phyloP scores from a whole-genome alignment of 139 green algal species.

The Cymbomonas tetramitiformis region DNA sequence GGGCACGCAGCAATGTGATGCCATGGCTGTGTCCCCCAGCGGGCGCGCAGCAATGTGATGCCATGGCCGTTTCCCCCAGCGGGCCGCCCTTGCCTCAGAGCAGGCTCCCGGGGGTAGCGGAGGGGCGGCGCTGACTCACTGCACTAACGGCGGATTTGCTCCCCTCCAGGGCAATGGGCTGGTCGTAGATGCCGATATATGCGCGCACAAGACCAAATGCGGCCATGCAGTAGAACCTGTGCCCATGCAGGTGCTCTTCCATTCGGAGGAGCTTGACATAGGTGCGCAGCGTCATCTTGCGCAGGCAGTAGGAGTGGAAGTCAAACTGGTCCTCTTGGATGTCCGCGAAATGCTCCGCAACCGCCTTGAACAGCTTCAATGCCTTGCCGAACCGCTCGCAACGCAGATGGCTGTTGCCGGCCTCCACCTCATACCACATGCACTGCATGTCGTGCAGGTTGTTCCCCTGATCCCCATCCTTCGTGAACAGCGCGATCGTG shows the following conservation, averaged over 20 bases:
- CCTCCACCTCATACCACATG: slow-evolving; percentile 88
- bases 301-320: slow-evolving; percentile 93
- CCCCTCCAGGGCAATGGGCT: no score
- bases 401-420: slow-evolving; percentile 45
- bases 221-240: slow-evolving; percentile 51
- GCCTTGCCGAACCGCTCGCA: slow-evolving; percentile 43
- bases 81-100: no score
- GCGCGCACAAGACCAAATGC: slow-evolving; percentile 47
- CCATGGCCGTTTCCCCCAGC: no score
- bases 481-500: slow-evolving; percentile 70
- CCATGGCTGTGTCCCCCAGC: background rate
- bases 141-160: no score
- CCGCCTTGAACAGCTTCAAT: slow-evolving; percentile 67
- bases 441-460: slow-evolving; percentile 94
- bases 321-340: slow-evolving; percentile 92
- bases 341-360: slow-evolving; percentile 60
- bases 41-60: no score
- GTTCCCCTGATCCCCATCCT: slow-evolving; percentile 57
- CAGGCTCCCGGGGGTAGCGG: no score
- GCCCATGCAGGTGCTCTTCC: slow-evolving; percentile 58
- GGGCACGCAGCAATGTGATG: background rate
- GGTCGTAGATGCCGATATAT: slow-evolving; percentile 59
- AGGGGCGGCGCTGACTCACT: no score
- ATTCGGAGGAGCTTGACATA: slow-evolving; percentile 81
- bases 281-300: slow-evolving; percentile 84